A percentile compares a stretch with the other conserved stretches of the same genome.
These are phyloP conservation scores for Hemileia vastatrix DNA, from an alignment of 1,284 basidiomycete species.

Conservation along the genomic window DNA sequence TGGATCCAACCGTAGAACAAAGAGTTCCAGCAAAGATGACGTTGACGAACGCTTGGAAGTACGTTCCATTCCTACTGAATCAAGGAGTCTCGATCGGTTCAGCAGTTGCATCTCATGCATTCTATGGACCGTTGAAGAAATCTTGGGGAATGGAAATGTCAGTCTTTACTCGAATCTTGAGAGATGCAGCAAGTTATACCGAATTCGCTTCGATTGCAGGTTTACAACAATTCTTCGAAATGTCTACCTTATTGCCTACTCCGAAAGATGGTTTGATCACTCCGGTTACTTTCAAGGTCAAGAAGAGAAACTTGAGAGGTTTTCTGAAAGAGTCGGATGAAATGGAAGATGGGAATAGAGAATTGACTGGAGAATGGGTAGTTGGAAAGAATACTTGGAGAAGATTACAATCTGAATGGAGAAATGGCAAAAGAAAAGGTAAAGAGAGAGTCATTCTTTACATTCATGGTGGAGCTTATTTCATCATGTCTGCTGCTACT, in stretches of 20 bases:
- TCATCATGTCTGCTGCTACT: slow-evolving; percentile 83
- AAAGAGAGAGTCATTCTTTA: slow-evolving; percentile 81
- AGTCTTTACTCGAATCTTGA: slow-evolving; percentile 61
- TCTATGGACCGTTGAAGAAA: slow-evolving; percentile 70
- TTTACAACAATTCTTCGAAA: slow-evolving; percentile 68
- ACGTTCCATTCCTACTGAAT: slow-evolving; percentile 39
- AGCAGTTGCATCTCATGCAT: slow-evolving; percentile 58
- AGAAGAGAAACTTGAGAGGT: slow-evolving; percentile 60
- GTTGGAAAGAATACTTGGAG: slow-evolving; percentile 85
- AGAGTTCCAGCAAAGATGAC: slow-evolving; percentile 34
- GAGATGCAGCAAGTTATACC: slow-evolving; percentile 71
- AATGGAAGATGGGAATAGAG: slow-evolving; percentile 60
- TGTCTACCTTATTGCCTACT: slow-evolving; percentile 72
- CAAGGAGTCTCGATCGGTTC: slow-evolving; percentile 40
- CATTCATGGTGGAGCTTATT: slow-evolving; percentile 94
- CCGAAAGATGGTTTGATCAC: slow-evolving; percentile 91
- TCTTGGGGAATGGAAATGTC: slow-evolving; percentile 69
- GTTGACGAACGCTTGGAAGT: slow-evolving; percentile 37
- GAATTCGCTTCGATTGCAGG: slow-evolving; percentile 73
- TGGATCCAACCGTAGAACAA: no score
- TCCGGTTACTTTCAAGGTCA: slow-evolving; percentile 82
- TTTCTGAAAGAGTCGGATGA: slow-evolving; percentile 65
- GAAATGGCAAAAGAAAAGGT: slow-evolving; percentile 38
- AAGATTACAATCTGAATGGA: slow-evolving; percentile 69
- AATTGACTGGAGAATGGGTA: slow-evolving; percentile 91